Evolutionary conservation across 495 filamentous ascomycete genomes (phyloP), one percentile per base, ranked within the genome.

Genomic region (Penicillium riverlandense): DNA sequence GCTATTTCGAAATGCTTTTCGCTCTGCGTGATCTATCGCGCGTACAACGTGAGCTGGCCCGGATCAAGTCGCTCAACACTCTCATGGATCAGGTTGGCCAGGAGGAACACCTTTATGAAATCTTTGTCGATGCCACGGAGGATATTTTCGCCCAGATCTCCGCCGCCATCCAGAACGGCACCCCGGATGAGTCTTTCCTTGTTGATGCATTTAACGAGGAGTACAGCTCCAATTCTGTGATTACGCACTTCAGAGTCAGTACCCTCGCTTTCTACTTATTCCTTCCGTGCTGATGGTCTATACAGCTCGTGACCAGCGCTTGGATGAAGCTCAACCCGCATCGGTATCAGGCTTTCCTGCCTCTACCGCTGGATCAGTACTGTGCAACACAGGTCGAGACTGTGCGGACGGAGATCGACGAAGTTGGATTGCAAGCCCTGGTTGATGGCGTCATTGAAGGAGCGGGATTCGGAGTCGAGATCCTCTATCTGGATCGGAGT

Each of bases 401-500:
- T 0, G 76, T 82, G 37, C 71, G 80, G 47, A 76, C 80, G 27
- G 92, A 98, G 67, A 92, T 98, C 45, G 92, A 98, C 33, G 83
- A 96, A 61, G 65, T 95, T 12, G 87, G 88, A 10, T 72, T 97
- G 14, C 80, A 78, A 46, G 77, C 85, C 29, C 68, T 96, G 41
- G 75, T 86, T 47, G 84, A 92, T 49, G 78, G 89, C 11, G 72
- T 97, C 2, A 78, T 96, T 40, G 84, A 86, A 28, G 57, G 43
- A 7, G 83, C 83, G 34, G 83, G 82, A 11, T 79, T 96, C 48
- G 79, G 82, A 8, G 78, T 96, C 8, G 87, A 96, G 55, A 82
- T 97, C 35, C 78, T 91, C 8, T 96, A 96, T 54, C 77, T 98
- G 14, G 92, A 98, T 63, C 79, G 92, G 44, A 95, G 87, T 52